phyloP scores from a whole-genome alignment of 345 rosid genomes.

The Noccaea bulbosa region DNA sequence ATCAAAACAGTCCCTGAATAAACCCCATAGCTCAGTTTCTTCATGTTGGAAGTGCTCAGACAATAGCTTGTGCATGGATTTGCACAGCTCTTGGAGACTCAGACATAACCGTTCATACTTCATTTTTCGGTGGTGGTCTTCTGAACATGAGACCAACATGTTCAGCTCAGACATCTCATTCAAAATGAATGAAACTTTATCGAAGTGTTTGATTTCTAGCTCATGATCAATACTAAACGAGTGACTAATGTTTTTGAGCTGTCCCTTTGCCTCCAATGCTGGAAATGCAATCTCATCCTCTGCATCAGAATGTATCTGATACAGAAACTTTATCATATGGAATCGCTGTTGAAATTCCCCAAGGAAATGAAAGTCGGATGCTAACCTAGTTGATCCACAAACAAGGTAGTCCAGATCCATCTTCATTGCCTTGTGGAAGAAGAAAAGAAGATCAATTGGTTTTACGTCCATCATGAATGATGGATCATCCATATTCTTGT shows the following conservation, averaged over 20 bases:
- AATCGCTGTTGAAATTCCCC: constrained; percentile 61
- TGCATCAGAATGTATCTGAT: constrained; percentile 67
- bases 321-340: constrained; percentile 54
- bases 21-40: constrained; percentile 81
- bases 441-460: constrained; percentile 75
- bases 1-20: constrained; percentile 63
- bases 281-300: constrained; percentile 92
- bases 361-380: constrained; percentile 53
- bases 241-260: constrained; percentile 59
- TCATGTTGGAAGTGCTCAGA: constrained; percentile 71
- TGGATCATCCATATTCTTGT: constrained; percentile 44
- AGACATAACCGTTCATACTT: constrained; percentile 54
- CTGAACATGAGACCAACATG: constrained; percentile 37
- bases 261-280: constrained; percentile 72
- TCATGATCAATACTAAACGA: constrained; percentile 76
- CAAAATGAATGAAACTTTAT: constrained; percentile 58
- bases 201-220: constrained; percentile 56
- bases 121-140: constrained; percentile 33
- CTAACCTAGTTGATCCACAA: constrained; percentile 56
- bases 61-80: constrained; percentile 64
- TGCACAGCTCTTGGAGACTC: constrained; percentile 64
- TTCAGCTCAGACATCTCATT: constrained; percentile 60
- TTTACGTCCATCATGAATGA: constrained; percentile 44
- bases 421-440: constrained; percentile 83
- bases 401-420: constrained; percentile 76